Evolutionary conservation across 306 rosid genomes (phyloP), one percentile per base, ranked within the genome.

Genomic region (Rosa persica): DNA sequence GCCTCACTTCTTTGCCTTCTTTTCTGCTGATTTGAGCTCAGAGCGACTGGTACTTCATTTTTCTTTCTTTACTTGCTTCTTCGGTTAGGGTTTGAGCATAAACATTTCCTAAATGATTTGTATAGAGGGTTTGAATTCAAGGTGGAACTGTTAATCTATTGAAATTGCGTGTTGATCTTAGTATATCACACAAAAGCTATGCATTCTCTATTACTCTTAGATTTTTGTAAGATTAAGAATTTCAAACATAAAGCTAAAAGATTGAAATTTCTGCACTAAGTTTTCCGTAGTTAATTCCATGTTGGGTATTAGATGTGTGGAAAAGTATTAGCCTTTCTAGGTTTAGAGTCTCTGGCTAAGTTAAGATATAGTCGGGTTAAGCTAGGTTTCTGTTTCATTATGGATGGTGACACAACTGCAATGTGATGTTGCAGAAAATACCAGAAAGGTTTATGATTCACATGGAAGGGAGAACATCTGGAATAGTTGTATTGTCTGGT

Each of bases 1-100:
- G 80, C 97, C 96, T 89, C 86, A 86, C 81, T 93, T 93, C 87
- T 91, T 86, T 76, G 85, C 87, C 70, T 81, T 90, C 54, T 91
- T 82, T 87, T 91, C 97, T 30, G 75, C 93, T 51, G 75, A 86
- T 71, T 76, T 84, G 40, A 81, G 81, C 86, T 85, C 96, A 13
- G 85, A 90, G 11, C 81, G 80, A 75, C 88, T 93, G 93, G 98
- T 93, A 84, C 78, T 36, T 58, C 27, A 12, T 46, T 17, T 30
- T 20, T 60, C 6, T 44, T 47, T 61, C 30, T 25, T 38, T 40
- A 17, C 5, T 6, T 22, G 20, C 47, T 67, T 54, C n/a, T 38
- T 44, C 19, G 19, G 16, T 77, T 77, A 65, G 81, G 81, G 78
- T 72, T 81, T 3, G 22, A 2, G 23, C n/a, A 8, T 48, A 12